Percentiles rank a stretch among this genome's conserved stretches.
Conservation (phyloP, 768 basidiomycete genomes). For the Sarcodon sp. region DNA sequence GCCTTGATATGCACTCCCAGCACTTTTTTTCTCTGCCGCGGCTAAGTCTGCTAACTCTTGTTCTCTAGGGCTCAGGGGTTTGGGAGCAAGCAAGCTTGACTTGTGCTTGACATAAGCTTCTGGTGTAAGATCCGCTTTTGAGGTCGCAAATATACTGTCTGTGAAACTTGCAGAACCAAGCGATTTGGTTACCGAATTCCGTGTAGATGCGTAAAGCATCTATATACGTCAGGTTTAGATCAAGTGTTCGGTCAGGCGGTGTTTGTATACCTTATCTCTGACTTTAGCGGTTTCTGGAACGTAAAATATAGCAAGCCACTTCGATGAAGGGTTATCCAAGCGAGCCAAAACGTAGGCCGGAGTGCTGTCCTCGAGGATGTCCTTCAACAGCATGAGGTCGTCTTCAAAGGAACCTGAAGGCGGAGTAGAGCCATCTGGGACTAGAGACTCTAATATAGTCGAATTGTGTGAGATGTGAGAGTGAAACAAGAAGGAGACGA, state of each 20-base stretch:
- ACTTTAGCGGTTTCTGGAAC: conserved; percentile 76
- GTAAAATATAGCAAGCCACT: conserved; percentile 70
- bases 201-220: conserved; percentile 86
- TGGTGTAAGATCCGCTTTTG: conserved; percentile 50
- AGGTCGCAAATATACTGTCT: conserved; percentile 69
- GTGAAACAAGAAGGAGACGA: conserved; percentile 5
- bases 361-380: conserved; percentile 39
- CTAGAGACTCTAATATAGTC: conserved; percentile 45
- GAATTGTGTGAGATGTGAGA: conserved; percentile 13
- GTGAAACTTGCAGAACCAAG: conserved; percentile 64
- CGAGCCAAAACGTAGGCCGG: conserved; percentile 73
- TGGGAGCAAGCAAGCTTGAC: conserved; percentile 57
- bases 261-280: conserved; percentile 55
- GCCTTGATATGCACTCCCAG: conserved; percentile 38
- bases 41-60: conserved; percentile 69
- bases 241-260: not conserved
- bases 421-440: conserved; percentile 40
- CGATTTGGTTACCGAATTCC: conserved; percentile 53
- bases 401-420: conserved; percentile 38
- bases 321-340: conserved; percentile 40
- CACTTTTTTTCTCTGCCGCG: conserved; percentile 57
- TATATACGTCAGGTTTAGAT: conserved; percentile 13
- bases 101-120: conserved; percentile 66
- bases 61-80: conserved; percentile 76
- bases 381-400: conserved; percentile 48